Conservation (phyloP, 768 basidiomycete genomes). For the Pulveroboletus sp. region DNA sequence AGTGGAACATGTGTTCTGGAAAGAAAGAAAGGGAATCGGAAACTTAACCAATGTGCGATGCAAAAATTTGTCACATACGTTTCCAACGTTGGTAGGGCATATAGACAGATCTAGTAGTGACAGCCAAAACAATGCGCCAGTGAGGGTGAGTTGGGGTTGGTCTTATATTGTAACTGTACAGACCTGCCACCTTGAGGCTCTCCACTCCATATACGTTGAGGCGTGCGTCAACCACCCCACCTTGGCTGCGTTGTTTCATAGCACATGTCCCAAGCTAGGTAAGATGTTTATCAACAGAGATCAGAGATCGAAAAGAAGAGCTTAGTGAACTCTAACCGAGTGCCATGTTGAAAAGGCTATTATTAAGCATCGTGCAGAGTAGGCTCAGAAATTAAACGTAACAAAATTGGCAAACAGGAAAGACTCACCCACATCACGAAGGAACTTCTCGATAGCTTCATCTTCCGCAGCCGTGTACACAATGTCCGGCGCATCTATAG, state of each 20-base stretch:
- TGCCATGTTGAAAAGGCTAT: neutral
- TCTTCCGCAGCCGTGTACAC: conserved; percentile 34
- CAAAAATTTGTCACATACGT: conserved; percentile 8
- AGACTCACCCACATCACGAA: conserved; percentile 6
- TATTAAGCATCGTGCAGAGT: too few species aligned
- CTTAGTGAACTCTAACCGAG: neutral
- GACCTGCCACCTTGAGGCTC: conserved; percentile 61
- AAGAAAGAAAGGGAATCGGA: neutral
- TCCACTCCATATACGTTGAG: conserved; percentile 63
- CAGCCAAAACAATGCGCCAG: too few species aligned
- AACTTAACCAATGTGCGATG: too few species aligned
- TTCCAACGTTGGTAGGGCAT: conserved; percentile 24
- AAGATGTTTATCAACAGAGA: neutral
- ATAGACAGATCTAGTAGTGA: too few species aligned
- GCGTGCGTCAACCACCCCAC: conserved; percentile 61
- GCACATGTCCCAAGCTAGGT: conserved; percentile 61
- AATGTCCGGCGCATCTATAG: conserved; percentile 28
- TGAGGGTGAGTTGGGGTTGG: conserved; percentile 33
- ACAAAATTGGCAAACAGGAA: too few species aligned
- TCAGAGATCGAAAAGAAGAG: too few species aligned
- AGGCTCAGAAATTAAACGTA: too few species aligned
- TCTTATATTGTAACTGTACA: conserved; percentile 1
- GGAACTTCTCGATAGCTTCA: conserved; percentile 27
- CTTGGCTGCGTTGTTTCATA: conserved; percentile 59
- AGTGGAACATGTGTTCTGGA: conserved; percentile 15